Percentiles rank a stretch among this genome's conserved stretches.
Conservation (phyloP, 2,329 filamentous ascomycete genomes). For the Ophiostoma piceae region DNA sequence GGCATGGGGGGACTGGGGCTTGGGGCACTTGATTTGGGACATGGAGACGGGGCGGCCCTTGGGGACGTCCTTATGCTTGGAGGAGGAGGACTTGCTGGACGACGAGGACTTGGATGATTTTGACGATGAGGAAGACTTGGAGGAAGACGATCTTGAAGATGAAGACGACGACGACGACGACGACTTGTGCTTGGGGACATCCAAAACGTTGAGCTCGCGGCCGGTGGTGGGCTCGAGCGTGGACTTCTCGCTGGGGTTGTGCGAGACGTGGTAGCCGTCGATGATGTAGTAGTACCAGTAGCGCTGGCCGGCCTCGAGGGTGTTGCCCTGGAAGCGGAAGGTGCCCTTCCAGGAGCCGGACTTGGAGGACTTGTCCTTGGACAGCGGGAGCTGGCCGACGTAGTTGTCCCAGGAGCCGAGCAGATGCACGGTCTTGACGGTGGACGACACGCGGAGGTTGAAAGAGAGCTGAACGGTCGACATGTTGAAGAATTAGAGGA, state of each 20-base stretch:
- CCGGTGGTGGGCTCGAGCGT: conserved; percentile 94
- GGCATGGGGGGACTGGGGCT: conserved; percentile 81
- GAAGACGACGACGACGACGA: conserved; percentile 36
- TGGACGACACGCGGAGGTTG: conserved; percentile 88
- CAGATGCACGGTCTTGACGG: conserved; percentile 95
- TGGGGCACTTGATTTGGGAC: conserved; percentile 85
- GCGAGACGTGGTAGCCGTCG: conserved; percentile 95
- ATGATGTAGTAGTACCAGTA: conserved; percentile 99
- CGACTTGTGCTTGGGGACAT: conserved; percentile 64
- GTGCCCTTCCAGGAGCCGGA: conserved; percentile 90
- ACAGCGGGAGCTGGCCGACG: conserved; percentile 85
- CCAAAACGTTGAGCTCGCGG: conserved; percentile 95
- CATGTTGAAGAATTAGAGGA: conserved; percentile 51
- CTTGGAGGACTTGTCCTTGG: conserved; percentile 82
- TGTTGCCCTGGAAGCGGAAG: conserved; percentile 87
- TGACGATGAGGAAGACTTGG: conserved; percentile 19
- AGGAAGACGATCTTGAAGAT: conserved; percentile 25
- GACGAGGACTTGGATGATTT: conserved; percentile 35
- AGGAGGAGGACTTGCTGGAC: conserved; percentile 30
- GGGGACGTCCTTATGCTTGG: conserved; percentile 57
- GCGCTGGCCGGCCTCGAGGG: conserved; percentile 79
- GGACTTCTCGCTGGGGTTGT: conserved; percentile 85
- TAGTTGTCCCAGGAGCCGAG: conserved; percentile 99
- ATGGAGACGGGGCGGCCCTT: conserved; percentile 85
- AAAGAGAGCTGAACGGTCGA: conserved; percentile 91